phyloP scores from a whole-genome alignment of 2,329 filamentous ascomycete species.

The Penicillium sp. region DNA sequence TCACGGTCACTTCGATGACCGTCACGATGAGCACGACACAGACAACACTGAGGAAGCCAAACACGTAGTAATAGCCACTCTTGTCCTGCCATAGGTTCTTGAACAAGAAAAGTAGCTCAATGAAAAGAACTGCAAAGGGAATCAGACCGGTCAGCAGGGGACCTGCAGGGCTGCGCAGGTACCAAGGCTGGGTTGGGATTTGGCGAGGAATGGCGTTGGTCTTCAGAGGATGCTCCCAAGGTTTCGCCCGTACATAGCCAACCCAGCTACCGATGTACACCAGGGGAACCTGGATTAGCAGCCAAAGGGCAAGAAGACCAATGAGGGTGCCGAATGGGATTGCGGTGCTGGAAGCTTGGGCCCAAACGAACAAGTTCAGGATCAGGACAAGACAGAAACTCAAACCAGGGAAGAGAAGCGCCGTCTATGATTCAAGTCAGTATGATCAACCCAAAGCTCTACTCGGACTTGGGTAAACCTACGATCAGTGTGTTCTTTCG shows the following conservation, averaged over 20 bases:
- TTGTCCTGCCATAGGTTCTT: slow-evolving; percentile 89
- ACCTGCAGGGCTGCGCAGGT: slow-evolving; percentile 63
- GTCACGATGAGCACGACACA: slow-evolving; percentile 71
- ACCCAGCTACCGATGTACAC: slow-evolving; percentile 80
- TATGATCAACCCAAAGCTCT: not conserved
- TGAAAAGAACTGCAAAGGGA: slow-evolving; percentile 85
- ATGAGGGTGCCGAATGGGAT: slow-evolving; percentile 80
- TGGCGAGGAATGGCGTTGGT: slow-evolving; percentile 71
- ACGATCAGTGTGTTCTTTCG: slow-evolving; percentile 71
- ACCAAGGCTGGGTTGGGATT: slow-evolving; percentile 75
- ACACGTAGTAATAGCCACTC: slow-evolving; percentile 89
- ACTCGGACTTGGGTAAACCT: slow-evolving; percentile 21
- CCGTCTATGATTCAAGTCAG: slow-evolving; percentile 53
- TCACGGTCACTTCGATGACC: slow-evolving; percentile 79
- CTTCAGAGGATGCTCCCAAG: slow-evolving; percentile 82
- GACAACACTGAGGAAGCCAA: slow-evolving; percentile 79
- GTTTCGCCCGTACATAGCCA: slow-evolving; percentile 66
- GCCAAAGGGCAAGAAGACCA: slow-evolving; percentile 73
- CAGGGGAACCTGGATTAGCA: slow-evolving; percentile 81
- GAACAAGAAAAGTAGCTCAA: slow-evolving; percentile 84
- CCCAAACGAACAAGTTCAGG: slow-evolving; percentile 87
- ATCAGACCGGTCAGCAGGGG: slow-evolving; percentile 73
- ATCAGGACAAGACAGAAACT: slow-evolving; percentile 74
- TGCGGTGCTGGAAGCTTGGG: slow-evolving; percentile 83
- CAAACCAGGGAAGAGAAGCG: slow-evolving; percentile 75